A percentile compares a stretch with the other conserved stretches of the same genome.
These are phyloP conservation scores for Aristolochia contorta DNA, from an alignment of 164 flowering plant species.

Conservation along the genomic window DNA sequence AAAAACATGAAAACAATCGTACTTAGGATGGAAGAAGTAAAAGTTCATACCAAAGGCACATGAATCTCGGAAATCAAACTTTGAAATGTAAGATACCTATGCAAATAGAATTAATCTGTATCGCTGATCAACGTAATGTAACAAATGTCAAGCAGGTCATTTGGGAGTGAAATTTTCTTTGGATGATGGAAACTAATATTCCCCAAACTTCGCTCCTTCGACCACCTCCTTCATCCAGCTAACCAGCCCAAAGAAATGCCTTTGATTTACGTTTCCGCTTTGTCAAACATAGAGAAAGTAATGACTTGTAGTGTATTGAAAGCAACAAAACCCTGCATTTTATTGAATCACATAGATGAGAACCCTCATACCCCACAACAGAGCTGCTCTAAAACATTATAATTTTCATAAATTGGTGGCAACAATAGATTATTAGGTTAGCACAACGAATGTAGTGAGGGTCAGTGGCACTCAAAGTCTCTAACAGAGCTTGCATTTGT, in stretches of 20 bases:
- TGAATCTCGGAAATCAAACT: background rate
- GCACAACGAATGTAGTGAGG: conserved; percentile 99
- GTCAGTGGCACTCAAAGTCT: conserved; percentile 80
- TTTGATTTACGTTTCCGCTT: conserved; percentile 92
- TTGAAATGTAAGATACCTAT: conserved; percentile 48
- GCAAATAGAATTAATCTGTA: no score
- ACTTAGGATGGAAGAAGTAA: no score
- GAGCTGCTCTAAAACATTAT: conserved; percentile 81
- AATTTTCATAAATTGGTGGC: conserved; percentile 85
- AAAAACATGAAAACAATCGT: no score
- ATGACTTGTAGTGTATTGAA: background rate
- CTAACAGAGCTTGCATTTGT: conserved; percentile 86
- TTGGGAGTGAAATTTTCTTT: conserved; percentile 85
- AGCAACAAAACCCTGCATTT: background rate
- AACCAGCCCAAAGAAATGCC: conserved; percentile 95
- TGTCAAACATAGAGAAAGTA: conserved; percentile 1
- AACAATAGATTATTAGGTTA: conserved; percentile 93
- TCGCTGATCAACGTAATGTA: conserved; percentile 40
- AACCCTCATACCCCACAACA: conserved; percentile 80
- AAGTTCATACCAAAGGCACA: no score
- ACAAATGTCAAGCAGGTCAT: conserved; percentile 54
- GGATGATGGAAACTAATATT: conserved; percentile 85
- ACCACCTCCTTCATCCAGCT: conserved; percentile 91
- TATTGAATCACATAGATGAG: no score
- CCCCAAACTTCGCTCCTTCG: conserved; percentile 78